Percentiles rank a stretch among this genome's conserved stretches.
Conservation (phyloP, 495 filamentous ascomycete genomes). For the Talaromyces wortmannii region DNA sequence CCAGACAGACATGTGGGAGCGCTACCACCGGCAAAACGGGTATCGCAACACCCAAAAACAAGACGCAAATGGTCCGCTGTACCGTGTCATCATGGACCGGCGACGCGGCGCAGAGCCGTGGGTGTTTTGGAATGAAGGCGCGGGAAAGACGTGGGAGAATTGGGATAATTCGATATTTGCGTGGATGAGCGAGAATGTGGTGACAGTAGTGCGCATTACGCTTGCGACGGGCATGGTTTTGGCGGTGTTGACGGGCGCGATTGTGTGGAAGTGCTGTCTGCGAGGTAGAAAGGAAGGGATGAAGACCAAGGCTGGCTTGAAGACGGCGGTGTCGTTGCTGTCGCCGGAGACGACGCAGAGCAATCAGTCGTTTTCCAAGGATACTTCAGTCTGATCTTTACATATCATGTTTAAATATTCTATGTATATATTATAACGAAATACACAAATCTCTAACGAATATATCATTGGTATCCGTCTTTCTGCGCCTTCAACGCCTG, state of each 20-base stretch:
- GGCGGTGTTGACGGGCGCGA: not conserved
- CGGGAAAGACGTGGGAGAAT: conserved; percentile 35
- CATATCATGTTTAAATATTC: no score
- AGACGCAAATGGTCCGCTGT: not conserved
- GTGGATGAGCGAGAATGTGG: not conserved
- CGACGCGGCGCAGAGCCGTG: conserved; percentile 25
- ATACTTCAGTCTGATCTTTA: not conserved
- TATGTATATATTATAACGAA: not conserved
- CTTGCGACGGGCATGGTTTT: not conserved
- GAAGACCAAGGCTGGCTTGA: not conserved
- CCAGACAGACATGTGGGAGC: conserved; percentile 12
- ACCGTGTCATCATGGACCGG: conserved; percentile 35
- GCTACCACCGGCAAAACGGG: conserved; percentile 7
- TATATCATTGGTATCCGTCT: conserved; percentile 4
- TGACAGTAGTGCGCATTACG: not conserved
- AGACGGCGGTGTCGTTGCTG: not conserved
- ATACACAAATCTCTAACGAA: no score
- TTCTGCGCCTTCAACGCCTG: conserved; percentile 22
- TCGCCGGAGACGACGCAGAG: not conserved
- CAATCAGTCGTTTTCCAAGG: not conserved
- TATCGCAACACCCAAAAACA: not conserved
- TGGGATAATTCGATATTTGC: conserved; percentile 18
- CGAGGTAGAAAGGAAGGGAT: not conserved
- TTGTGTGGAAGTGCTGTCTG: conserved; percentile 2
- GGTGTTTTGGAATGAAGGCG: conserved; percentile 33